A percentile compares a stretch with the other conserved stretches of the same genome.
phyloP scores from a whole-genome alignment of 805 yeast species.

The Candida pseudoglaebosa region DNA sequence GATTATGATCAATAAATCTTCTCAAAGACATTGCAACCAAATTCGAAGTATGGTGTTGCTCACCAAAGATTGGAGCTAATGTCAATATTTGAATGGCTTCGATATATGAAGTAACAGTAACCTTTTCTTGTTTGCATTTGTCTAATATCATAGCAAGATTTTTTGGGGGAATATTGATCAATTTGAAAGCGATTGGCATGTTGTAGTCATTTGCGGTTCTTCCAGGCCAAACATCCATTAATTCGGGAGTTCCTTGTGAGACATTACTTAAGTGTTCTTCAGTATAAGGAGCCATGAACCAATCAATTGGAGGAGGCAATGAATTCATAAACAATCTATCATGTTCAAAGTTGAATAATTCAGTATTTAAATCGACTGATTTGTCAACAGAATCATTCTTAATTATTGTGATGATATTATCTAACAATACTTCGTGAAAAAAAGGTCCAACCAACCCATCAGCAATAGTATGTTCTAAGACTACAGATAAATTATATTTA shows the following conservation, averaged over 20 bases:
- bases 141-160: constrained; percentile 20
- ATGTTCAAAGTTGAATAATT: constrained; percentile 17
- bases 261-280: constrained; percentile 14
- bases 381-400: constrained; percentile 8
- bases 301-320: constrained; percentile 34
- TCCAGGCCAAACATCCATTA: no score
- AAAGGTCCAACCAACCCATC: constrained; percentile 34
- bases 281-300: constrained; percentile 22
- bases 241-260: constrained; percentile 8
- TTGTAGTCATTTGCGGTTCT: constrained; percentile 14
- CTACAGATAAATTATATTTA: constrained; percentile 17
- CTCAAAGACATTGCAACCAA: constrained; percentile 33
- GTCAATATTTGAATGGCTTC: constrained; percentile 22
- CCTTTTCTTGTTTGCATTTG: constrained; percentile 25
- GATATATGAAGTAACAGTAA: constrained; percentile 32
- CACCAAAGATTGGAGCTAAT: constrained; percentile 26
- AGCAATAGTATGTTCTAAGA: constrained; percentile 36
- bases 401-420: constrained; percentile 14
- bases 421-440: constrained; percentile 32
- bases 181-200: constrained; percentile 20
- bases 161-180: constrained; percentile 22
- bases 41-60: constrained; percentile 19
- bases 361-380: neutral
- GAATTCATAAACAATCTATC: constrained; percentile 23
- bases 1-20: constrained; percentile 15